Base-by-base conservation (phyloP, 2,329 filamentous ascomycete genomes). In the Calonectria montana region DNA sequence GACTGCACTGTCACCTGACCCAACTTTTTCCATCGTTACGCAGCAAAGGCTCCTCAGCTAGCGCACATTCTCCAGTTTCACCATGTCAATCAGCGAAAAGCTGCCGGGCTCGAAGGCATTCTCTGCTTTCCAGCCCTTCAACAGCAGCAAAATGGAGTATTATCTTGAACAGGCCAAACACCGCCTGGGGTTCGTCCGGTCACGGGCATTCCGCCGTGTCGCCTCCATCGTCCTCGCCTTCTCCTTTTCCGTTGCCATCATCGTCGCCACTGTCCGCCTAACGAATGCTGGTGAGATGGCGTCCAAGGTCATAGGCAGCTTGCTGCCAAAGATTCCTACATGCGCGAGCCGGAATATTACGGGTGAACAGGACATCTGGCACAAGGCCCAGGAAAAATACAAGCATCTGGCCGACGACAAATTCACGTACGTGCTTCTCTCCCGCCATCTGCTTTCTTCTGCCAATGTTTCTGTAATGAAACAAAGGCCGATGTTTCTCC, bases 401-500 rank as follows among this genome's bases (percentile, higher is more conserved):
- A 70, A 69, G 3, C 62, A 76, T 10, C 59, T 81, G 18, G 45
- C 67, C 9, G 77, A 81, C 9, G 79, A 82, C 45, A 81, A 81
- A 69, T 82, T 82, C 35, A 82, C 81, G 81, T 82, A 80, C 25
- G 63, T 57, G 9, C 27, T 37, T 27, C 3, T 23, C 27, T 12
- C 27, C 16, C 37, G 12, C 23, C n/a, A 16, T 39, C 37, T 23
- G 10, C 15, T 31, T 27, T 12, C 8, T 50, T 15, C 16, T 6
- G 10, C 18, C 4, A 3, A n/a, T 7, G 6, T 35, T 39, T 53
- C 48, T 31, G 6, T 25, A 31, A 29, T 10, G 10, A 5, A 16
- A 21, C 7, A 21, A 23, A 9, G 18, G 25, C 18, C 1, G 15
- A 13, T 39, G 5, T n/a, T 39, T 16, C 16, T 2, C 15, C 29